Evolutionary conservation across 2,329 filamentous ascomycete species (phyloP), one percentile per base, ranked within the genome.

Genomic region (Sporothrix euskadiensis): DNA sequence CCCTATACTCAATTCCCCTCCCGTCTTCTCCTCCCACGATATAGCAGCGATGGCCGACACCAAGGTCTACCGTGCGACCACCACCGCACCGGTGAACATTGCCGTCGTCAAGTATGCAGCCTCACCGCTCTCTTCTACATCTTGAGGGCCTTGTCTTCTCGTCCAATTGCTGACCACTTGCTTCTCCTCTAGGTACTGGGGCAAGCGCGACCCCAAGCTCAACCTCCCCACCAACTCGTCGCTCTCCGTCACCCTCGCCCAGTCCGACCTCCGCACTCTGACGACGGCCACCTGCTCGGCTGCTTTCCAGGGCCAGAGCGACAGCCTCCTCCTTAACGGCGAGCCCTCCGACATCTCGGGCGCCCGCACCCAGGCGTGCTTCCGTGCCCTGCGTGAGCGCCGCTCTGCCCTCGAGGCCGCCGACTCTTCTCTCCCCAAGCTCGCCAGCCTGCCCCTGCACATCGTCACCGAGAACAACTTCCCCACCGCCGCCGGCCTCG

Each of bases 381-480:
- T 99, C 81, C 90, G 92, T 73, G 93, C 94, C 81, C 89, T 99
- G 69, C 92, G 95, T 73, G 82, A 89, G 71, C 90, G 96, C 63
- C 92, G 96, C 75, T 87, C 89, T 71, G 85, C 89, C 32, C 86
- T 98, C 79, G 96, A 99, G 83, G 85, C 86, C 49, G 83, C 87
- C 75, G 86, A 97, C 81, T 78, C 90, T 0, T 90, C 89, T 30
- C 88, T 97, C n/a, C 94, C 95, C 59, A 93, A 92, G 82, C 89
- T 99, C 73, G 92, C 94, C 12, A 81, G 86, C 70, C 86, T 92
- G 79, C 90, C 92, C 47, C 89, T 99, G 75, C 92, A 91, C 78
- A 91, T 99, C 77, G 94, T 98, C 73, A 96, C 93, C 73, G 92
- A 96, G 85, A 99, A 99, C 88, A 99, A 99, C 88, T 99, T 99